These are phyloP conservation scores for Diversispora epigaea DNA, from an alignment of 192 early-diverging fungal species.

Conservation along the genomic window DNA sequence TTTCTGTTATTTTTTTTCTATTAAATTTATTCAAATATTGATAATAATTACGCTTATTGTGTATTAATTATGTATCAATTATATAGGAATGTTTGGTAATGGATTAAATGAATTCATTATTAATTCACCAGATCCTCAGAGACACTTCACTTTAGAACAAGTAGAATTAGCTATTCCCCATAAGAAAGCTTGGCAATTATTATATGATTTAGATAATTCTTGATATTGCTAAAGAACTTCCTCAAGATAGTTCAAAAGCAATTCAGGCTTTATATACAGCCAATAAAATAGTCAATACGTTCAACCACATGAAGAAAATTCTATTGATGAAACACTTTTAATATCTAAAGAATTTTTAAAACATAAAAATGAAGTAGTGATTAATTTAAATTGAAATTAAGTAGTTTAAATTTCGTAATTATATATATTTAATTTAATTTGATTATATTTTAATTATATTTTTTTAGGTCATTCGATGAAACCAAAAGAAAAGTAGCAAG, in stretches of 20 bases:
- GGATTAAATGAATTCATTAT: slow-evolving; percentile 64
- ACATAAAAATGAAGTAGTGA: slow-evolving; percentile 56
- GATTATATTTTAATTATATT: not conserved
- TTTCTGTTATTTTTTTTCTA: no score
- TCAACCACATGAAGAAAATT: slow-evolving; percentile 52
- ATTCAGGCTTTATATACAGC: slow-evolving; percentile 80
- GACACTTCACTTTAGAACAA: slow-evolving; percentile 58
- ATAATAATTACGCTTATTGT: not conserved
- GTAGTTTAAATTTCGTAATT: no score
- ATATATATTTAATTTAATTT: not conserved
- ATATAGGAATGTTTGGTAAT: slow-evolving; percentile 72
- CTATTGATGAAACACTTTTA: slow-evolving; percentile 44
- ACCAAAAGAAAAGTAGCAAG: slow-evolving; percentile 99
- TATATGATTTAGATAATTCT: slow-evolving; percentile 77
- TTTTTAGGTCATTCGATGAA: slow-evolving; percentile 88
- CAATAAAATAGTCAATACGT: slow-evolving; percentile 78
- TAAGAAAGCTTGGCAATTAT: slow-evolving; percentile 66
- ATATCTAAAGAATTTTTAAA: slow-evolving; percentile 68
- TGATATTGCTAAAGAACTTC: slow-evolving; percentile 70
- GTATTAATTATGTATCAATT: no score
- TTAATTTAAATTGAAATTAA: slow-evolving; percentile 83
- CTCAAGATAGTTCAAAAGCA: slow-evolving; percentile 64
- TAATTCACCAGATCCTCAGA: slow-evolving; percentile 66
- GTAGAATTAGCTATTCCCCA: slow-evolving; percentile 76
- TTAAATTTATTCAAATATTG: not conserved